Evolutionary conservation across 1,139 yeast species (phyloP).

Genomic region (Suzukiozyma palmioleophila): DNA sequence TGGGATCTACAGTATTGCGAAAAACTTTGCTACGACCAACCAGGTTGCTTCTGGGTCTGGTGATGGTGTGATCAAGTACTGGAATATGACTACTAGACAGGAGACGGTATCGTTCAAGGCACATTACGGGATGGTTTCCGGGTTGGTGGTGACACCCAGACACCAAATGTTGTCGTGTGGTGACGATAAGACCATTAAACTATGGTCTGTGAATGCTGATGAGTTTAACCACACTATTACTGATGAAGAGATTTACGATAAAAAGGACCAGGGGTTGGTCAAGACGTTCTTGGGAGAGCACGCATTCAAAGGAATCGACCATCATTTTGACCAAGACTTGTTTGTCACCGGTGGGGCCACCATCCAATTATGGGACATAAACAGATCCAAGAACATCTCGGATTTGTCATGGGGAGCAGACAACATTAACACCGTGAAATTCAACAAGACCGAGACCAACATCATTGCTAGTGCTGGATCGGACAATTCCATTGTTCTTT

Average conservation of each 20-base stretch:
- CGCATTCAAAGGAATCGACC: conserved; percentile 83
- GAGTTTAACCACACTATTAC: conserved; percentile 35
- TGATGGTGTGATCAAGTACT: conserved; percentile 90
- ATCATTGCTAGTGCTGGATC: conserved; percentile 88
- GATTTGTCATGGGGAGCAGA: conserved; percentile 96
- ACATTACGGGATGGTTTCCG: conserved; percentile 87
- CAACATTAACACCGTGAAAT: conserved; percentile 73
- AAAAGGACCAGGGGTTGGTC: conserved; percentile 43
- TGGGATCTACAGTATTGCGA: conserved; percentile 89
- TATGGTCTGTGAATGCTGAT: conserved; percentile 61
- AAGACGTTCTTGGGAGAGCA: conserved; percentile 82
- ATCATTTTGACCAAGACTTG: conserved; percentile 65
- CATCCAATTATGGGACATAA: conserved; percentile 86
- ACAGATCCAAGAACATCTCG: conserved; percentile 70
- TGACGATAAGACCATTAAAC: conserved; percentile 81
- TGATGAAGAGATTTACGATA: conserved; percentile 33
- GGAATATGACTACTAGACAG: conserved; percentile 76
- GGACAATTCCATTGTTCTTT: conserved; percentile 84
- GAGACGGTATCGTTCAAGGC: conserved; percentile 80
- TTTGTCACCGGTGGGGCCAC: conserved; percentile 93
- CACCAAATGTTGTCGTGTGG: conserved; percentile 74
- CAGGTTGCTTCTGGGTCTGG: conserved; percentile 90
- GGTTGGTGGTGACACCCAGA: conserved; percentile 73
- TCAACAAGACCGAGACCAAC: conserved; percentile 87
- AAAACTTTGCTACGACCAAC: conserved; percentile 64